Evolutionary conservation across 2,329 filamentous ascomycete genomes (phyloP).

Genomic region (Aspergillus sp.): DNA sequence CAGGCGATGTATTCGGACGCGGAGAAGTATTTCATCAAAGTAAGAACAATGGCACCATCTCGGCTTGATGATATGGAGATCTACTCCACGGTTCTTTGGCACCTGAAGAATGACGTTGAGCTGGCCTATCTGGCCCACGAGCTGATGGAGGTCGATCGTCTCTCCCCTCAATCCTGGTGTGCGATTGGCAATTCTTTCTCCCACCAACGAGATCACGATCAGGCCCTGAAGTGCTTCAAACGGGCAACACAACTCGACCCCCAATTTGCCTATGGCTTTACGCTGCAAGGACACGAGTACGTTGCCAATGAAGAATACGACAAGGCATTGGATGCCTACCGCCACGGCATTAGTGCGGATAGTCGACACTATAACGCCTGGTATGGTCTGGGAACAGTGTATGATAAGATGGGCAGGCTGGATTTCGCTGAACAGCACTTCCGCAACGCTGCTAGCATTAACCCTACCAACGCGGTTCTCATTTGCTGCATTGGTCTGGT

Average conservation of each 20-base stretch:
- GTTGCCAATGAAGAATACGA: conserved; percentile 96
- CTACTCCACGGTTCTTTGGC: conserved; percentile 99
- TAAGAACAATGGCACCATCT: conserved; percentile 77
- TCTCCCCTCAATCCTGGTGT: conserved; percentile 94
- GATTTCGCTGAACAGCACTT: conserved; percentile 92
- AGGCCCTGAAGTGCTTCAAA: conserved; percentile 91
- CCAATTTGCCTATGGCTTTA: conserved; percentile 92
- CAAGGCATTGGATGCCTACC: conserved; percentile 84
- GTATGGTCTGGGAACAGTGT: conserved; percentile 80
- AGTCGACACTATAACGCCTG: conserved; percentile 96
- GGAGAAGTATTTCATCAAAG: conserved; percentile 77
- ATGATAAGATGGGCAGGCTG: conserved; percentile 86
- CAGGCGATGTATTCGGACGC: conserved; percentile 82
- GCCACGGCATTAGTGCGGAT: conserved; percentile 81
- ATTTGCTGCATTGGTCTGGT: conserved; percentile 90
- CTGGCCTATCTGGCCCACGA: conserved; percentile 90
- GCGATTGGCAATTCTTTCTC: conserved; percentile 94
- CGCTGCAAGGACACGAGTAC: conserved; percentile 92
- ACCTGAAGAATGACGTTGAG: conserved; percentile 87
- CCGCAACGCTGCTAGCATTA: conserved; percentile 81
- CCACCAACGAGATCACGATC: conserved; percentile 85
- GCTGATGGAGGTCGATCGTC: conserved; percentile 79
- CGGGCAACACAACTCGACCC: conserved; percentile 87
- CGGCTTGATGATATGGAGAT: conserved; percentile 94
- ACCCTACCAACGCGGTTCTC: conserved; percentile 88